These are phyloP conservation scores for Euphorbia tirucalli DNA, from an alignment of 345 rosid genomes.

Conservation along the genomic window DNA sequence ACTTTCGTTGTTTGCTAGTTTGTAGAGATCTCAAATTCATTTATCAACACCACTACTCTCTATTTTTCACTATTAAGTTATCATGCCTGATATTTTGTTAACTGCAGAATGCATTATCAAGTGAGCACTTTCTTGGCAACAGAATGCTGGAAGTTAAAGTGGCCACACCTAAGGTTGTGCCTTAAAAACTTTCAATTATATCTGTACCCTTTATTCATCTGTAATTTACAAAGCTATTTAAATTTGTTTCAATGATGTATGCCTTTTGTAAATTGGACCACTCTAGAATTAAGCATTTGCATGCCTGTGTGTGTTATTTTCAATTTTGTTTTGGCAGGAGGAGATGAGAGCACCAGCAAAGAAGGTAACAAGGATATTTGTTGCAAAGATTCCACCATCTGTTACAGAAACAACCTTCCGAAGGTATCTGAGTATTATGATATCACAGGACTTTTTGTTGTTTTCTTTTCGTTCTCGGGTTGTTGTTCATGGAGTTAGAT, in stretches of 20 bases:
- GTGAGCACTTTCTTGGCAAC: conserved; percentile 81
- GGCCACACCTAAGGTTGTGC: conserved; percentile 88
- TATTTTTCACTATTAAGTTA: neutral
- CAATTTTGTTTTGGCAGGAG: conserved; percentile 51
- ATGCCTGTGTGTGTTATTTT: conserved; percentile 8
- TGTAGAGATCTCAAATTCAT: neutral
- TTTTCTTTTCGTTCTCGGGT: conserved; percentile 6
- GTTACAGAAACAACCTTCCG: conserved; percentile 79
- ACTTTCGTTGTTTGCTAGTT: neutral
- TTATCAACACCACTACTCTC: neutral
- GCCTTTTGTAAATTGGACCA: neutral
- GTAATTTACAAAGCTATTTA: neutral
- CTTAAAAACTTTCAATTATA: neutral
- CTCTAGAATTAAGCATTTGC: neutral
- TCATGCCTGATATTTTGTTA: conserved; percentile 4
- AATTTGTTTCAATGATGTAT: neutral
- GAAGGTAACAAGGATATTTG: conserved; percentile 87
- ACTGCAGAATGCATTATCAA: conserved; percentile 63
- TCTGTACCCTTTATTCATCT: neutral
- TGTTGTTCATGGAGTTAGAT: neutral
- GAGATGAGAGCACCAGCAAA: conserved; percentile 90
- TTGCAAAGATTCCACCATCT: conserved; percentile 84
- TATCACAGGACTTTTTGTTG: neutral
- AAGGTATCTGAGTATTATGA: conserved; percentile 47
- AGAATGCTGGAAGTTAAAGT: conserved; percentile 89